Evolutionary conservation across 805 yeast genomes (phyloP).

Genomic region (Wickerhamomyces chambardii): DNA sequence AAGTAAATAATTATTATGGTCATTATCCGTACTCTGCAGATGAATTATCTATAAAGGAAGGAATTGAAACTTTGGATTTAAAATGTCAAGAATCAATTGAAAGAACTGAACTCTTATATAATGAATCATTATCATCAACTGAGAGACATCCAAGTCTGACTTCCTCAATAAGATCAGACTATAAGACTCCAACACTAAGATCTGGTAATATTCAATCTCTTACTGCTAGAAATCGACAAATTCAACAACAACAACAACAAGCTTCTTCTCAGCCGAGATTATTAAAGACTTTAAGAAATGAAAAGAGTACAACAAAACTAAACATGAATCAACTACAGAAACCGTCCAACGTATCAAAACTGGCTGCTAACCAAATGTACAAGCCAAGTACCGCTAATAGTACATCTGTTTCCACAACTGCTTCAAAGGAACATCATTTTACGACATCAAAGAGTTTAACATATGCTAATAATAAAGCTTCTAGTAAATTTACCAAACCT

Average conservation of each 20-base stretch:
- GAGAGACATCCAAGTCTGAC: background rate
- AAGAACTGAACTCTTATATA: constrained; percentile 18
- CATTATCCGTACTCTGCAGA: constrained; percentile 29
- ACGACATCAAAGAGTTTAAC: background rate
- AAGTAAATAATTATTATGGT: constrained; percentile 32
- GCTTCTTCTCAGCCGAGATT: constrained; percentile 14
- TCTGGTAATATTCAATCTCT: constrained; percentile 15
- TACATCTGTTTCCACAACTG: constrained; percentile 1
- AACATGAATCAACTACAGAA: background rate
- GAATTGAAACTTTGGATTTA: constrained; percentile 26
- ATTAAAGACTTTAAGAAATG: constrained; percentile 24
- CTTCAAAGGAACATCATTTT: background rate
- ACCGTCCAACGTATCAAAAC: constrained; percentile 15
- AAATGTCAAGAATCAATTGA: constrained; percentile 30
- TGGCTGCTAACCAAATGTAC: constrained; percentile 16
- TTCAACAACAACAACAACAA: constrained; percentile 7
- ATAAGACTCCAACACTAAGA: constrained; percentile 15
- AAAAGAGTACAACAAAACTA: constrained; percentile 3
- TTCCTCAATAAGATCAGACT: constrained; percentile 2
- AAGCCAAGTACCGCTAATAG: constrained; percentile 10
- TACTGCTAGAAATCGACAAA: constrained; percentile 13
- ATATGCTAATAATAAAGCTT: constrained; percentile 1
- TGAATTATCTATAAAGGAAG: constrained; percentile 27
- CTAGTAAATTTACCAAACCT: background rate
- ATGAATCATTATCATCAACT: constrained; percentile 2